Evolutionary conservation across 352 stramenopile species (phyloP), one percentile per base, ranked within the genome.

Genomic region (Phytopythium helicoides): DNA sequence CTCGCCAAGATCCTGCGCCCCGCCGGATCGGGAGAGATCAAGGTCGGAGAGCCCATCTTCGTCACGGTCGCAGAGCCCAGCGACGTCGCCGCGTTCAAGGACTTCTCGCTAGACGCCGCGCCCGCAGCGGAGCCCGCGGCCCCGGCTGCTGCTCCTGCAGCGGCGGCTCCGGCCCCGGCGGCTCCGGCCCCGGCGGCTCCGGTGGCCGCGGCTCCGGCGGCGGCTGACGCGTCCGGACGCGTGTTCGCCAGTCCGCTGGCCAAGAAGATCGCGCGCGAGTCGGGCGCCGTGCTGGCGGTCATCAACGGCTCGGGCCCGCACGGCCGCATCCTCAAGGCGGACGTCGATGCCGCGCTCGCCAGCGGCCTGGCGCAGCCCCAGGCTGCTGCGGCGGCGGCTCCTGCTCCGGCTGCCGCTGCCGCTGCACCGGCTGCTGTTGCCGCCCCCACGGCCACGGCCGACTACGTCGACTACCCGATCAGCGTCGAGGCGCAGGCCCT

Each of bases 231-330:
- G 15, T 88, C 85, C 34, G 92, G 68, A 51, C 87, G 90, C 50
- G 76, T 99, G 34, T 79, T 98, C 41, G 95, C 95, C 19, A 98
- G 90, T 46, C 96, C 96, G n/a, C 68, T 98, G 34, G 96, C 96
- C 34, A 93, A 95, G 59, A 97, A 95, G 66, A 66, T 94, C 71
- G 73, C 75, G 44, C 66, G 92, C 60, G 60, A 97, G 67, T 78
- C 90, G 66, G 68, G 89, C 64, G 65, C 82, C 47, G 47, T 86
- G 36, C 57, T 92, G 36, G 61, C 68, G 37, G 73, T 73, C 18
- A 85, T 91, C 47, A 88, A 86, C 54, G 90, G 87, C 52, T 87
- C 78, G 3, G 89, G 89, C 16, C 88, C 87, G 8, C 66, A 91
- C 54, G 95, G 96, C 51, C 88, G 96, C 46, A 89, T 99, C 57